Conservation (phyloP, 164 flowering plant genomes). For the Sextonia rubra region DNA sequence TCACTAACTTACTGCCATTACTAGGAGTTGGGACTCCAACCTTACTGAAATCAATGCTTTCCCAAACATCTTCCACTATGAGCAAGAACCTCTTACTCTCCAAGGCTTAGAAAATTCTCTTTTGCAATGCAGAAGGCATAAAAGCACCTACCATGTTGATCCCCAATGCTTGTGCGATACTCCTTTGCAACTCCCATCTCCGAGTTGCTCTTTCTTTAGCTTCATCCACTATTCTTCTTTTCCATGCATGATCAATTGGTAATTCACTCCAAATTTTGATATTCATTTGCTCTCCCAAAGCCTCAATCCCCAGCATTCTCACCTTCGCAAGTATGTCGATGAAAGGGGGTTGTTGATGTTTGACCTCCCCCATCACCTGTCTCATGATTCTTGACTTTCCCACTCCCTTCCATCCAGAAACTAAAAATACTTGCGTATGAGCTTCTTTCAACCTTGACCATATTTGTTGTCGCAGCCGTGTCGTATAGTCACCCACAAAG, state of each 20-base stretch:
- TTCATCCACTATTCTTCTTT: too few species aligned
- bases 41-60: neutral
- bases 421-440: neutral
- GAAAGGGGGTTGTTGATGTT: neutral
- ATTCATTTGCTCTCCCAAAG: too few species aligned
- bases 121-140: too few species aligned
- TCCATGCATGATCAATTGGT: too few species aligned
- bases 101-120: too few species aligned
- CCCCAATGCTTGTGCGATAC: too few species aligned
- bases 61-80: constrained; percentile 3
- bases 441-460: neutral
- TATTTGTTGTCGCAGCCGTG: neutral
- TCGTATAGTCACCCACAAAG: neutral
- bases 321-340: too few species aligned
- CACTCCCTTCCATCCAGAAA: neutral
- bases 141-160: too few species aligned
- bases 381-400: neutral
- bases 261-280: too few species aligned
- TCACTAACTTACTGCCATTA: neutral
- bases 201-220: too few species aligned
- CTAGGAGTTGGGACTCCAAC: neutral
- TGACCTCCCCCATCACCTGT: neutral
- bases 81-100: neutral
- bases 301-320: too few species aligned
- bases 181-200: too few species aligned